These are phyloP conservation scores for Cladophialophora yegresii DNA, from an alignment of 2,329 filamentous ascomycete species.

Conservation along the genomic window DNA sequence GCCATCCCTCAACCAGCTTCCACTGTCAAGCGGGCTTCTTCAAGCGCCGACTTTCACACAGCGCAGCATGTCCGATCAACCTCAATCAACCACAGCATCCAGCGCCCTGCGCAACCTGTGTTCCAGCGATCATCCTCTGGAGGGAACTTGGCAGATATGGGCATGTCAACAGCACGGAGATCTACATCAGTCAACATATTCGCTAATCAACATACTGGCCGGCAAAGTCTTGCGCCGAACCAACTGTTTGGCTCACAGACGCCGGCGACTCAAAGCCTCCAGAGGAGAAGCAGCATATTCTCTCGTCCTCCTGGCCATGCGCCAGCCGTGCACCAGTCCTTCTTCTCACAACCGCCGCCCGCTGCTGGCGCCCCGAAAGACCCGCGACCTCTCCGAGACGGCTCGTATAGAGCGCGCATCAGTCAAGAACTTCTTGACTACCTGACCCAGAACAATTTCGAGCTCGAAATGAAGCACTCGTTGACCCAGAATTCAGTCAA, in stretches of 20 bases:
- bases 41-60: constrained; percentile 68
- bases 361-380: constrained; percentile 82
- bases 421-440: constrained; percentile 90
- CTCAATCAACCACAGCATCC: constrained; percentile 83
- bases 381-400: constrained; percentile 80
- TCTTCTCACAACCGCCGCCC: constrained; percentile 85
- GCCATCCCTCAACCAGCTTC: constrained; percentile 88
- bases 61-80: constrained; percentile 76
- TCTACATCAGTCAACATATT: constrained; percentile 72
- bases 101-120: constrained; percentile 79
- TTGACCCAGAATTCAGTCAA: constrained; percentile 89
- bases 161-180: constrained; percentile 78
- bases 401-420: constrained; percentile 76
- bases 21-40: constrained; percentile 89
- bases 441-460: constrained; percentile 89
- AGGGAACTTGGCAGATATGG: constrained; percentile 74
- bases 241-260: constrained; percentile 54
- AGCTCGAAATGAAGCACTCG: constrained; percentile 94
- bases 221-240: constrained; percentile 71
- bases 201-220: constrained; percentile 58
- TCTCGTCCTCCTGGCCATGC: constrained; percentile 69
- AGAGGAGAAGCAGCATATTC: constrained; percentile 79
- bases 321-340: constrained; percentile 78
- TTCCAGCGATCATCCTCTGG: constrained; percentile 85
- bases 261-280: constrained; percentile 57